Base-by-base conservation (phyloP, 352 stramenopile species). In the Pythium folliculosum region DNA sequence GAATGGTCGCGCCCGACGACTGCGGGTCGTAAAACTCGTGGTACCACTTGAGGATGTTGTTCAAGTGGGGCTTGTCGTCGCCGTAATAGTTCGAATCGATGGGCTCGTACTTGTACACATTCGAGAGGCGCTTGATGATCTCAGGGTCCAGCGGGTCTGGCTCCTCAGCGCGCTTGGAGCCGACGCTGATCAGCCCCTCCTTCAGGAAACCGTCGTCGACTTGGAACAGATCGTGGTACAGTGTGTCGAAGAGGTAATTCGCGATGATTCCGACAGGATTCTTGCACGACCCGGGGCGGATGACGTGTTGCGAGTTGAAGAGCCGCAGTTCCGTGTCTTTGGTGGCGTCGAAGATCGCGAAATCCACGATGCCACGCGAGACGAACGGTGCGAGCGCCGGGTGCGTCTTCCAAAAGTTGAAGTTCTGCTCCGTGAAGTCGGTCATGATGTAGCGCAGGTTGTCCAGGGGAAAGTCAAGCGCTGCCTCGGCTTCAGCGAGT, bases 381-480 rank as follows among this genome's bases (percentile, higher is more conserved):
- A 98, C 82, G 47, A 95, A 98, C 3, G 87, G 84, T 13, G 81
- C 80, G 25, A 98, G 67, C 32, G 86, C 84, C 27, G 90, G 89
- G 70, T 98, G 91, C 0, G 80, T 87, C 67, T 88, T 88, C 92
- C 94, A 98, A 50, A 98, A 98, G 50, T 97, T 96, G 44, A 98
- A 89, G 65, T 98, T 98, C 23, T 84, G 81, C 71, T 96, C 80
- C 14, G 91, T 98, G 63, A 98, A 98, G 76, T 98, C 95, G 16
- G 93, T 98, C 91, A 98, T 98, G 47, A 98, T 87, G 80, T 98
- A 98, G 48, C 93, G 84, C 60, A 98, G 91, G 22, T 97, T 95
- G 60, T 77, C 68, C 14, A 97, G 70, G 23, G 94, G 92, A 60
- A 98, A 98, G 61, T 96, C 88, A 55, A 58, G 52, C 3, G 60